A percentile compares a stretch with the other conserved stretches of the same genome.
Evolutionary conservation across 78 protist genomes (phyloP).

Genomic region (Acrasis kona): DNA sequence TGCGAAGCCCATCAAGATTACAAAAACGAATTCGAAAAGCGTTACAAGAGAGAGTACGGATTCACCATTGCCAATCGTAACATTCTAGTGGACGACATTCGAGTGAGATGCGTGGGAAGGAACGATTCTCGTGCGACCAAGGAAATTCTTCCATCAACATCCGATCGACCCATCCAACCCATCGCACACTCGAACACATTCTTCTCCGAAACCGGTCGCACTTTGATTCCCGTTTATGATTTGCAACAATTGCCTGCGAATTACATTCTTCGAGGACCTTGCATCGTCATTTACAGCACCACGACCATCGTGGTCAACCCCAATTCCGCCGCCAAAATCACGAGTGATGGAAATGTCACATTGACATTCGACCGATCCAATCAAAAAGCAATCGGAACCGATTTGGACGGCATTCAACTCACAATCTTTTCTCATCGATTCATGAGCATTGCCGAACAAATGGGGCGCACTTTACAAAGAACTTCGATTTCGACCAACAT

Average conservation of each 20-base stretch:
- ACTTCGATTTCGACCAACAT: constrained; percentile 85
- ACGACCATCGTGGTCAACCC: constrained; percentile 79
- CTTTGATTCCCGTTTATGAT: constrained; percentile 34
- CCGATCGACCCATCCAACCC: not conserved
- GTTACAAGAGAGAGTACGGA: constrained; percentile 66
- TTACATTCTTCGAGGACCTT: constrained; percentile 58
- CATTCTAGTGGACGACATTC: constrained; percentile 74
- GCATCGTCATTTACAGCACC: constrained; percentile 55
- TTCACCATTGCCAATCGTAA: constrained; percentile 35
- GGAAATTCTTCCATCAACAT: no score
- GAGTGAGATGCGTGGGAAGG: constrained; percentile 52
- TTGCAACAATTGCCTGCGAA: constrained; percentile 20
- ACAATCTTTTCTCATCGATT: constrained; percentile 80
- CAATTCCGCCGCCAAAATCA: constrained; percentile 8
- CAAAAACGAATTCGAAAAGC: not conserved
- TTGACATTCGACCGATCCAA: constrained; percentile 15
- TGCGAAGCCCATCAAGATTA: constrained; percentile 29
- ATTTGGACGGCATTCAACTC: constrained; percentile 58
- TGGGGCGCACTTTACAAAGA: constrained; percentile 89
- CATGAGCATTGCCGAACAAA: constrained; percentile 96
- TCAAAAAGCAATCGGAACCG: not conserved
- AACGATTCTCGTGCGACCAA: not conserved
- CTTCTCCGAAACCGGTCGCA: constrained; percentile 36
- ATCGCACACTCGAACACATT: constrained; percentile 11
- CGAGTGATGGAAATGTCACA: constrained; percentile 51